Evolutionary conservation across 768 basidiomycete genomes (phyloP).

Genomic region (Sporobolomyces pararoseus): DNA sequence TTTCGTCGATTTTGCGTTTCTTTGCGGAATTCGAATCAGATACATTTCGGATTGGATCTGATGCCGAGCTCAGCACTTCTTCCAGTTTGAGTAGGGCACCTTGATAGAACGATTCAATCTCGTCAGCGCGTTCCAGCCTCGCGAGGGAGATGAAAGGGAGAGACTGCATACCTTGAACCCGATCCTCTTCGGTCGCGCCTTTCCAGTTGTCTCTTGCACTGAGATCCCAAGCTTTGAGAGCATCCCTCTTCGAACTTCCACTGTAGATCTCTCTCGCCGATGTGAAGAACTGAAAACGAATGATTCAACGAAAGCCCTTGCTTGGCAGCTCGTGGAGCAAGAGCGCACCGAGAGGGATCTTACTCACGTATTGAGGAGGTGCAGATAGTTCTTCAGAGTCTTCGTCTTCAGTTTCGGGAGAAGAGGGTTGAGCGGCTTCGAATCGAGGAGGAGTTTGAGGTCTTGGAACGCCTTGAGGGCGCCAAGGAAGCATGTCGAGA

Average conservation of each 20-base stretch:
- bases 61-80: neutral
- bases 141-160: neutral
- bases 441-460: neutral
- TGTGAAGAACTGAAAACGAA: conserved; percentile 2
- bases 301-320: no score
- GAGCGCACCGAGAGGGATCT: no score
- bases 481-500: neutral
- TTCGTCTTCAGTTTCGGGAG: neutral
- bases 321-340: no score
- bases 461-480: neutral
- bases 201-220: neutral
- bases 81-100: neutral
- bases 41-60: neutral
- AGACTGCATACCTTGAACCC: neutral
- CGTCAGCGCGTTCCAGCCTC: neutral
- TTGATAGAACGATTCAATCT: neutral
- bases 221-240: neutral
- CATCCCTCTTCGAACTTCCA: neutral
- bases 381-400: neutral
- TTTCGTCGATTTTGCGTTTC: neutral
- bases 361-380: neutral
- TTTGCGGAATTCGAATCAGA: neutral
- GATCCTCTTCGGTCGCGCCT: neutral
- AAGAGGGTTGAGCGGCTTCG: no score
- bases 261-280: neutral